Evolutionary conservation across 441 rosid genomes (phyloP).

Genomic region (Syzygium malaccense): DNA sequence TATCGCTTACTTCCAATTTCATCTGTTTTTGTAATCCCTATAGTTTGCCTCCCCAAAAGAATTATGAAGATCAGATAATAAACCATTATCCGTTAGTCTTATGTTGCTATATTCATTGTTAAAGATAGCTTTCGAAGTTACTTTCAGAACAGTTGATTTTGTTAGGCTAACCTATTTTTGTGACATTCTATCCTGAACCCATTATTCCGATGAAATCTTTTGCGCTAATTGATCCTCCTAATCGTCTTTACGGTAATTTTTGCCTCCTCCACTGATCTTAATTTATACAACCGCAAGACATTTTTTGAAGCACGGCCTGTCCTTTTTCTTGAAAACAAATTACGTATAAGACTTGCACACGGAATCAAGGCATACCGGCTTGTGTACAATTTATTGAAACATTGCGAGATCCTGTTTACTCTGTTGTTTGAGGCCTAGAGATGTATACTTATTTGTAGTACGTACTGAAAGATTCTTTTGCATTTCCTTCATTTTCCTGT

Average conservation of each 20-base stretch:
- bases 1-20: no score
- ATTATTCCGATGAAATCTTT: no score
- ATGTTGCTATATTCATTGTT: not conserved
- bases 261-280: no score
- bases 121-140: not conserved
- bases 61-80: no score
- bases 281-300: not conserved
- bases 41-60: no score
- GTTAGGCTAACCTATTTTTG: no score
- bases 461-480: not conserved
- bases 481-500: not conserved
- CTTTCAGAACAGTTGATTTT: not conserved
- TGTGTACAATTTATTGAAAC: not conserved
- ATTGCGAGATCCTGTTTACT: not conserved
- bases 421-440: not conserved
- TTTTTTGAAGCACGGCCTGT: not conserved
- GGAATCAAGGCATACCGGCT: not conserved
- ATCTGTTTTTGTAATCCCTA: no score
- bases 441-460: not conserved
- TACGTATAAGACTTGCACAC: not conserved
- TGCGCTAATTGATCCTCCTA: not conserved
- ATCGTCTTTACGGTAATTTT: not conserved
- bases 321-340: not conserved
- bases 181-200: no score
- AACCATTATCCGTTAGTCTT: no score